Evolutionary conservation across 2,329 filamentous ascomycete species (phyloP), one percentile per base, ranked within the genome.

Genomic region (Colletotrichum echinochloae): DNA sequence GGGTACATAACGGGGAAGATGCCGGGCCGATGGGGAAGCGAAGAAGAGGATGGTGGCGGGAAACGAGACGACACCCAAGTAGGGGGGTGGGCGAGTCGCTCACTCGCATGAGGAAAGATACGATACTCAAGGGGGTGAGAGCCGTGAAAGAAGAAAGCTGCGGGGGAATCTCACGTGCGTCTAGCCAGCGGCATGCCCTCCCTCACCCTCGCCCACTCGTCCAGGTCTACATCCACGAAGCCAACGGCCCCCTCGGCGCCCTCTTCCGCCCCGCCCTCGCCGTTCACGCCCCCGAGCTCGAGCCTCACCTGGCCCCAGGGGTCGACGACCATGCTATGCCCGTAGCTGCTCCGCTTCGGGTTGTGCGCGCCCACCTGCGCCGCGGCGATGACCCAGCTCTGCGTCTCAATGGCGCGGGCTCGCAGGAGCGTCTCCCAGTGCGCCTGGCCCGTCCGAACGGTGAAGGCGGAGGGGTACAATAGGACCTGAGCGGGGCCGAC

Each of bases 381-480:
- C 0, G 95, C 91, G 12, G 95, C 95, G 71, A 98, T 83, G 2
- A 98, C 91, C 84, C 93, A 98, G 65, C 90, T 90, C 81, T 98
- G 93, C 23, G 92, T 94, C 84, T 98, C 95, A 71, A 98, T 94
- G 12, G 95, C 95, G 56, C 95, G 86, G 4, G 94, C 90, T 35
- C 93, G 86, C 18, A 98, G 83, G 7, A 98, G 82, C 2, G 89
- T 85, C 76, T 94, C 90, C 95, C 95, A 98, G 81, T 98, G 95
- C 1, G 93, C 93, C 66, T 85, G 86, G 0, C 95, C 95, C 0
- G 95, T 98, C 1, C 92, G 90, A 0, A 97, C 87, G 0, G 95
- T 97, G 78, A 98, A 98, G 5, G 95, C 95, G 7, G 93, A 95
- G 0, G 95, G 95, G 77, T 95, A 98, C 0, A 94, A 90, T 60